Conservation (phyloP, 352 stramenopile genomes). For the Phytophthora tentaculata region DNA sequence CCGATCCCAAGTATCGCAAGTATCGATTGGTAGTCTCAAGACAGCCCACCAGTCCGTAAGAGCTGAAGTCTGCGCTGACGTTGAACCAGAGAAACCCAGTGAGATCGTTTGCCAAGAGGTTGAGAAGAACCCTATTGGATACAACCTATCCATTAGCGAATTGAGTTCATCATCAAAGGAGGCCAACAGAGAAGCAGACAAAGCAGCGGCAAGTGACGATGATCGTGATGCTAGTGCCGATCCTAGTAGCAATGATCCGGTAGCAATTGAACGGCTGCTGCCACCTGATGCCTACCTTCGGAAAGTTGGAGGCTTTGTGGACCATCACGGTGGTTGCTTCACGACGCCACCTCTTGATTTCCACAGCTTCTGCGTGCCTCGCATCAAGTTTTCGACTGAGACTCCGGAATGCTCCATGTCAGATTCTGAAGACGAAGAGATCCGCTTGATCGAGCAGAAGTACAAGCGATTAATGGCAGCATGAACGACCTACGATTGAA, state of each 20-base stretch:
- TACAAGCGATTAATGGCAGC: conserved; percentile 58
- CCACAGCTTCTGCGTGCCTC: conserved; percentile 79
- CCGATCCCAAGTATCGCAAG: conserved; percentile 9
- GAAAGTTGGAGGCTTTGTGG: conserved; percentile 52
- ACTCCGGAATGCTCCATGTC: conserved; percentile 35
- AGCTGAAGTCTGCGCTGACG: conserved; percentile 6
- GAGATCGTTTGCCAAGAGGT: conserved; percentile 10
- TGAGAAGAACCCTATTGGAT: conserved; percentile 3
- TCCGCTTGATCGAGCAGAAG: conserved; percentile 79
- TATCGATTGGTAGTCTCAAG: conserved; percentile 3
- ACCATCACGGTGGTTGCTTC: conserved; percentile 59
- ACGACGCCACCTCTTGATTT: conserved; percentile 55
- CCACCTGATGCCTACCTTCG: conserved; percentile 56
- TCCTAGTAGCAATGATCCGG: conserved; percentile 11
- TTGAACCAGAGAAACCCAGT: conserved; percentile 4
- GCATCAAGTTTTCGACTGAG: conserved; percentile 69
- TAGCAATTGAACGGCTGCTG: conserved; percentile 38
- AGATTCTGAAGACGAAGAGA: conserved; percentile 83
- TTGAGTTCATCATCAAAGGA: conserved; percentile 21
- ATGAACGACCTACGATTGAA: conserved; percentile 26
- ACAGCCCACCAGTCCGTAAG: neutral
- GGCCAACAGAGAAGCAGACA: neutral
- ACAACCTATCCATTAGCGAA: conserved; percentile 25
- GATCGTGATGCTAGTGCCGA: too few relatives aligned
- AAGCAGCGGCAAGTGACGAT: conserved; percentile 22